These are phyloP conservation scores for Parafenestella ontariensis DNA, from an alignment of 2,329 filamentous ascomycete genomes.

Conservation along the genomic window DNA sequence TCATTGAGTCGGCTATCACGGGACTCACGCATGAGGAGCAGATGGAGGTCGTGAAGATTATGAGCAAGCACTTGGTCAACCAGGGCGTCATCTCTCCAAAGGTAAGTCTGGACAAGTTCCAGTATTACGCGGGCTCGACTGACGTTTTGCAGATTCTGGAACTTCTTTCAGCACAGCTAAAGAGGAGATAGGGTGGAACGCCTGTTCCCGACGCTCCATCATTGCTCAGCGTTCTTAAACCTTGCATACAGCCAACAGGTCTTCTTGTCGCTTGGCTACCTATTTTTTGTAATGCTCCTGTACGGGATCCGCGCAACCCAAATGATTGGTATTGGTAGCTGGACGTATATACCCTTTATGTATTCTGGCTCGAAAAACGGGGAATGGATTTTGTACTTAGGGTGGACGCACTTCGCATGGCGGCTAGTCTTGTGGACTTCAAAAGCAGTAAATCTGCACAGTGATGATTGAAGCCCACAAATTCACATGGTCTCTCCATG, in stretches of 20 bases:
- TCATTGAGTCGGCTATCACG: slow-evolving; percentile 90
- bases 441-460: not conserved
- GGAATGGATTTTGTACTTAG: too few relatives aligned
- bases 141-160: slow-evolving; percentile 30
- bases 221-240: not conserved
- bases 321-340: not conserved
- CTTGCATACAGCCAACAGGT: not conserved
- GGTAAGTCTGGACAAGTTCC: slow-evolving; percentile 48
- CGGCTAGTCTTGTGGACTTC: not conserved
- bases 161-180: slow-evolving; percentile 29
- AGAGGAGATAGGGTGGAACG: slow-evolving; percentile 25
- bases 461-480: too few relatives aligned
- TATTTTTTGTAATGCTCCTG: not conserved
- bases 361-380: not conserved
- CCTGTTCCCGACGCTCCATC: not conserved
- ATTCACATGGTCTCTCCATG: too few relatives aligned
- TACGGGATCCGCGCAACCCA: not conserved
- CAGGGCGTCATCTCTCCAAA: slow-evolving; percentile 64
- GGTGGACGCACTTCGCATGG: not conserved
- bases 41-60: slow-evolving; percentile 73
- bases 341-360: slow-evolving; percentile 1
- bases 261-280: not conserved
- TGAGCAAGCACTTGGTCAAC: slow-evolving; percentile 70
- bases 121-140: not conserved
- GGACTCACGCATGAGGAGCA: slow-evolving; percentile 89